A percentile compares a stretch with the other conserved stretches of the same genome.
phyloP scores from a whole-genome alignment of 768 basidiomycete genomes.

The Lentinus tigrinus region DNA sequence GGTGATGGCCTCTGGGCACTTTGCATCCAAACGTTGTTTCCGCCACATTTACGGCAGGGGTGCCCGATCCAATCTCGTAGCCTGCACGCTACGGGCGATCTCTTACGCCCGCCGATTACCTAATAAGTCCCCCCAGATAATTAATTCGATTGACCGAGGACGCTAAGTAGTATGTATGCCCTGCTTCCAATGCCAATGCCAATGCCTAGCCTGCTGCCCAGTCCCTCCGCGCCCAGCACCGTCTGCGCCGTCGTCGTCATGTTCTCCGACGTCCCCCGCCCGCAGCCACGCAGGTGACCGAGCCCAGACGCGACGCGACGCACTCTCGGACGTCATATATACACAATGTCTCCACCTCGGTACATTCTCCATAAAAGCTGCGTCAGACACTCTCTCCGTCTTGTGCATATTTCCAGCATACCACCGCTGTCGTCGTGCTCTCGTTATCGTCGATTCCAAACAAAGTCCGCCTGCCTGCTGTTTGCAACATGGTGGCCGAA shows the following conservation, averaged over 20 bases:
- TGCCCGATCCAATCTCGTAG: slow-evolving; percentile 30
- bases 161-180: too few species aligned
- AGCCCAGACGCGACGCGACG: too few species aligned
- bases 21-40: slow-evolving; percentile 22
- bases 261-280: too few species aligned
- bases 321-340: not conserved
- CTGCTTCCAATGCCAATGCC: too few species aligned
- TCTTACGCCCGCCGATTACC: slow-evolving; percentile 13
- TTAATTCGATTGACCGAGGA: not conserved
- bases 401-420: not conserved
- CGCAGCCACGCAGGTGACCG: too few species aligned
- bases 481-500: slow-evolving; percentile 6
- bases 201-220: too few species aligned
- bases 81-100: slow-evolving; percentile 23
- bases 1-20: slow-evolving; percentile 9
- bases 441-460: not conserved
- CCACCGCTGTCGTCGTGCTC: not conserved
- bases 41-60: slow-evolving; percentile 27
- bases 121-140: slow-evolving; percentile 1
- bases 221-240: not conserved
- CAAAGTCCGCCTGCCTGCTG: not conserved
- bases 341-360: not conserved
- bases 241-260: not conserved
- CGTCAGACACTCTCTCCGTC: not conserved
- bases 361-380: too few species aligned